Evolutionary conservation across 371 early-diverging fungal species (phyloP), one percentile per base, ranked within the genome.

Genomic region (Lichtheimia ornata): DNA sequence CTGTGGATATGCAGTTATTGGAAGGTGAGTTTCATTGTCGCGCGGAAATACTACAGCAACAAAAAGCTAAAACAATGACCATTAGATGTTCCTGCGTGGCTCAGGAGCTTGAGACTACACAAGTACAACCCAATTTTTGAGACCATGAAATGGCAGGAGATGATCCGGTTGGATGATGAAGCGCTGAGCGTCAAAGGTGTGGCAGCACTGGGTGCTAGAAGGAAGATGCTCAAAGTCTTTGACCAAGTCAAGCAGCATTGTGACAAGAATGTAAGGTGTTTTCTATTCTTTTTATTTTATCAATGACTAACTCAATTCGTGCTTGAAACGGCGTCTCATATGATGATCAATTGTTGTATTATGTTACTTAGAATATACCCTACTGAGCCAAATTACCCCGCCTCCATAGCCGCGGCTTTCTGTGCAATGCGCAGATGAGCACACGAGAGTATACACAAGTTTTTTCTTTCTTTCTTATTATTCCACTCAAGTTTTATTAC

Each of bases 181-280:
- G 88, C 86, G 28, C 78, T 97, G 63, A 82, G 79, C 50, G 84
- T 82, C 20, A 86, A 88, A 72, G 98, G 98, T 18, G 95, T 97
- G 6, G 80, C 90, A 15, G 97, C 97, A 41, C 81, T 96, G 58
- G 97, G 97, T 45, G 97, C 97, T 12, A 84, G 98, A 49, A 84
- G 94, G 56, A 97, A 97, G 73, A 87, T 97, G 89, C 74, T 96
- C 53, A 96, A 95, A 79, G 94, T 95, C 50, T 97, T 97, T 84
- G 96, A 95, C 64, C 73, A 86, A 40, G 88, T 97, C 53, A 80
- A 83, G n/a, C 56, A 59, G n/a, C 72, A 79, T 44, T 79, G 79
- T 64, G 67, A 63, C 45, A 40, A 35, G 18, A 69, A 78, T 61
- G 78, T 78, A 71, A 73, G 73, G 6, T 35, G 11, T 11, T 35